Evolutionary conservation across 805 yeast species (phyloP).

Genomic region (Ogataea philodendri): DNA sequence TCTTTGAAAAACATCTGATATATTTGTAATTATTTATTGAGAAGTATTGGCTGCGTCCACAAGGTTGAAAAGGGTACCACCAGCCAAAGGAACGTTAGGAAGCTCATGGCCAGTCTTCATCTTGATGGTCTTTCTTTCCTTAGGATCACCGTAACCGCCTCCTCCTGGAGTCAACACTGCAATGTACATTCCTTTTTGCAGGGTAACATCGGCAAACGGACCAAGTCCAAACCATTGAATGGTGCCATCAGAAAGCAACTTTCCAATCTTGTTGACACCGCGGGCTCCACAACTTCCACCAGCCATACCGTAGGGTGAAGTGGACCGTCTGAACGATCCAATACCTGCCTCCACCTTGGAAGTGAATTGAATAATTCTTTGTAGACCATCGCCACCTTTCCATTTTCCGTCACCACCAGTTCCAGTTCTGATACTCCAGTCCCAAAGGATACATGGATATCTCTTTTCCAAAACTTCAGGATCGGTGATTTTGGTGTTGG

Average conservation of each 20-base stretch:
- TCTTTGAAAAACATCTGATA: neutral
- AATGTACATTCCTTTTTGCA: constrained; percentile 10
- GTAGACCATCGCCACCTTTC: constrained; percentile 52
- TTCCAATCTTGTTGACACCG: constrained; percentile 36
- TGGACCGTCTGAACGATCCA: constrained; percentile 51
- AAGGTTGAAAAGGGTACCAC: constrained; percentile 22
- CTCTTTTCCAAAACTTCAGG: constrained; percentile 53
- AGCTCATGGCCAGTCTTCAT: constrained; percentile 7
- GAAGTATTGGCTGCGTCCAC: constrained; percentile 25
- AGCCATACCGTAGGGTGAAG: constrained; percentile 52
- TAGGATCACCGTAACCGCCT: constrained; percentile 12
- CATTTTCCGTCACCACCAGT: constrained; percentile 52
- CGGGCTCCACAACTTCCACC: constrained; percentile 54
- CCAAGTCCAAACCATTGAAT: constrained; percentile 12
- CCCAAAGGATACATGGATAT: constrained; percentile 48
- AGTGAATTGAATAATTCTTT: constrained; percentile 48
- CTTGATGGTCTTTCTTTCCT: constrained; percentile 3
- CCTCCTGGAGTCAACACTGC: constrained; percentile 10
- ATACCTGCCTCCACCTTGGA: constrained; percentile 42
- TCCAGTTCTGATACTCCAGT: constrained; percentile 43
- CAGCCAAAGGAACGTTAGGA: constrained; percentile 21
- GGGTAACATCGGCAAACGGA: constrained; percentile 8
- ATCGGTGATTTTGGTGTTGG: constrained; percentile 44
- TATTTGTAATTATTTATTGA: constrained; percentile 4
- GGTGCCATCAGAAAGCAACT: constrained; percentile 10